Evolutionary conservation across 805 yeast genomes (phyloP), one percentile per base, ranked within the genome.

Genomic region (Brettanomyces sp.): DNA sequence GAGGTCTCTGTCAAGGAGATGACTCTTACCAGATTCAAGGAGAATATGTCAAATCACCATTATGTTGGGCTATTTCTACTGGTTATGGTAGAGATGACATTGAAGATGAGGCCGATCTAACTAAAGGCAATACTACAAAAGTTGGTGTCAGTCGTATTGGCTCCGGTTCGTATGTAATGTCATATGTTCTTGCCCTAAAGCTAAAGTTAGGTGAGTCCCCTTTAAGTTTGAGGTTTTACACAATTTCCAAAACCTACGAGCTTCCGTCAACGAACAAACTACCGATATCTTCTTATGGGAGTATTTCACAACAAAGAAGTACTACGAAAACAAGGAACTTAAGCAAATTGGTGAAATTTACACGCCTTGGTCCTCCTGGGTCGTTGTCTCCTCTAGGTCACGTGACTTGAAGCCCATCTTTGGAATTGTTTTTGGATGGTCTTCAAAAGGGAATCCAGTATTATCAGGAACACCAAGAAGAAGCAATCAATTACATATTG

Each of bases 311-410:
- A 79, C 90, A 33, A 89, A 89, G 59, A 79, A 77, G 60, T 89
- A 85, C 67, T 87, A 85, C 62, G 96, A 86, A 57, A 73, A 67
- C 46, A 74, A 77, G 21, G 96, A 88, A 56, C 81, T 90, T 65
- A 86, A 84, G 65, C 70, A 76, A 53, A 80, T 89, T 49, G 97
- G 95, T 13, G 86, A 85, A 52, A 88, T 89, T 47, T 85, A 84
- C 65, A 89, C 97, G 0, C 97, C 97, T 18, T 89, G 97, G 97
- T 91, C 96, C 9, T 85, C 95, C 2, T 89, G 96, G 96, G 90
- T 87, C 13, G 72, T 88, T 42, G 77, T 79, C 21, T 79, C 79
- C 4, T 63, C 72, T 45, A 57, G 66, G 13, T 18, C 18, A 18
- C 18, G 18, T 18, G 67, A 65, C n/a, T 62, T 59, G 5, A 52